These are phyloP conservation scores for Clathrospora elynae DNA, from an alignment of 2,329 filamentous ascomycete genomes.

Conservation along the genomic window DNA sequence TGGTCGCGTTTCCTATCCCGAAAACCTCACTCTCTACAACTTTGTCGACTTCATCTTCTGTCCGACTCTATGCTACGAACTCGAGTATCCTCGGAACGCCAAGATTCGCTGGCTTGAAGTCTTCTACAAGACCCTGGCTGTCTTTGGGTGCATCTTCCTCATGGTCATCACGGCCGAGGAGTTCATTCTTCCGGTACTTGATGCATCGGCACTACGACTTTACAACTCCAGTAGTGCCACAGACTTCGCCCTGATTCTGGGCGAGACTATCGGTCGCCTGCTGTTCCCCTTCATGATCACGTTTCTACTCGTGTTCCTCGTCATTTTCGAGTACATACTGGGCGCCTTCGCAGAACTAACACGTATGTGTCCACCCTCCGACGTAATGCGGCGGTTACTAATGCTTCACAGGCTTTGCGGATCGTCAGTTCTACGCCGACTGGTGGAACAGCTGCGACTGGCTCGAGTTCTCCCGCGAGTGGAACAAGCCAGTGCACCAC, in stretches of 20 bases:
- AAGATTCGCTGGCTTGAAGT: constrained; percentile 80
- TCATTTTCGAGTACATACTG: constrained; percentile 96
- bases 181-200: constrained; percentile 89
- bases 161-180: constrained; percentile 90
- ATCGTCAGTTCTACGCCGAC: constrained; percentile 87
- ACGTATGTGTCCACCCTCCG: constrained; percentile 44
- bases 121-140: constrained; percentile 81
- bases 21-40: constrained; percentile 82
- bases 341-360: constrained; percentile 95
- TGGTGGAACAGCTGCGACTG: constrained; percentile 80
- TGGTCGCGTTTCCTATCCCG: constrained; percentile 86
- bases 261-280: constrained; percentile 87
- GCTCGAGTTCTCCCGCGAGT: constrained; percentile 86
- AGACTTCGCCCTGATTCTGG: constrained; percentile 78
- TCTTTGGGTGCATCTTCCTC: constrained; percentile 96
- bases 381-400: not conserved
- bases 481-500: constrained; percentile 66
- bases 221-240: constrained; percentile 55
- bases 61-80: constrained; percentile 95
- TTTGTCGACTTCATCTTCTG: constrained; percentile 87
- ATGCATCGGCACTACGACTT: constrained; percentile 67
- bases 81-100: constrained; percentile 86
- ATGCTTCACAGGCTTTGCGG: constrained; percentile 69
- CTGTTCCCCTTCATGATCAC: constrained; percentile 98
- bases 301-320: constrained; percentile 92